phyloP scores from a whole-genome alignment of 2,329 filamentous ascomycete genomes.

The Penicillium sp. region DNA sequence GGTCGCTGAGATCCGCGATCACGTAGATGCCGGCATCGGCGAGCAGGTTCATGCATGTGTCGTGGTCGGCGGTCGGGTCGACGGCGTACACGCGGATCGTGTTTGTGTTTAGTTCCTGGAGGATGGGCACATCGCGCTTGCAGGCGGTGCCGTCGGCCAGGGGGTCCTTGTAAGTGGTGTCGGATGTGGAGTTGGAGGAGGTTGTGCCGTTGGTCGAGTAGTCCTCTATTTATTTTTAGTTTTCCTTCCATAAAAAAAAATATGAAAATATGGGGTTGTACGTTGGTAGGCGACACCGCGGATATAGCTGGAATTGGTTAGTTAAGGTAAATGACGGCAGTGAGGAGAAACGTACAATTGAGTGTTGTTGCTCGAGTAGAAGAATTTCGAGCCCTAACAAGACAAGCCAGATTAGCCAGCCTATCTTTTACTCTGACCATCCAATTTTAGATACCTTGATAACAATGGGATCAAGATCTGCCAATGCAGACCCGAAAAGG shows the following conservation, averaged over 20 bases:
- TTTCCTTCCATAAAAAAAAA: background rate
- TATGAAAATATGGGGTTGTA: constrained; percentile 32
- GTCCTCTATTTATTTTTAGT: constrained; percentile 58
- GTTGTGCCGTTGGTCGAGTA: constrained; percentile 60
- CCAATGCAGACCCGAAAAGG: constrained; percentile 13
- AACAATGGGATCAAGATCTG: constrained; percentile 14
- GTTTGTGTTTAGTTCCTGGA: constrained; percentile 81
- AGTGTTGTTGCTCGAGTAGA: constrained; percentile 77
- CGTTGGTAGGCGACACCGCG: constrained; percentile 91
- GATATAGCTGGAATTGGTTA: constrained; percentile 64
- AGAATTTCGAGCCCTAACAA: constrained; percentile 75
- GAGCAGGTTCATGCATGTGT: constrained; percentile 80
- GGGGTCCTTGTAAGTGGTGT: constrained; percentile 74
- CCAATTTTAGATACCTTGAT: constrained; percentile 11
- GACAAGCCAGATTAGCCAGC: background rate
- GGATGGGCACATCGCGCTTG: constrained; percentile 80
- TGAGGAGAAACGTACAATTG: constrained; percentile 62
- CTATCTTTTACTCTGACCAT: background rate
- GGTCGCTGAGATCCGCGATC: constrained; percentile 84
- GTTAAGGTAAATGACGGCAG: no score
- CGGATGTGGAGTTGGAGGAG: constrained; percentile 35
- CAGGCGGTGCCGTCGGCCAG: constrained; percentile 73
- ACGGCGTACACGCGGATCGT: constrained; percentile 92
- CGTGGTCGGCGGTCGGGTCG: constrained; percentile 77
- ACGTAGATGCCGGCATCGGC: constrained; percentile 89